These are phyloP conservation scores for Spathaspora passalidarum DNA, from an alignment of 805 yeast species.

Conservation along the genomic window DNA sequence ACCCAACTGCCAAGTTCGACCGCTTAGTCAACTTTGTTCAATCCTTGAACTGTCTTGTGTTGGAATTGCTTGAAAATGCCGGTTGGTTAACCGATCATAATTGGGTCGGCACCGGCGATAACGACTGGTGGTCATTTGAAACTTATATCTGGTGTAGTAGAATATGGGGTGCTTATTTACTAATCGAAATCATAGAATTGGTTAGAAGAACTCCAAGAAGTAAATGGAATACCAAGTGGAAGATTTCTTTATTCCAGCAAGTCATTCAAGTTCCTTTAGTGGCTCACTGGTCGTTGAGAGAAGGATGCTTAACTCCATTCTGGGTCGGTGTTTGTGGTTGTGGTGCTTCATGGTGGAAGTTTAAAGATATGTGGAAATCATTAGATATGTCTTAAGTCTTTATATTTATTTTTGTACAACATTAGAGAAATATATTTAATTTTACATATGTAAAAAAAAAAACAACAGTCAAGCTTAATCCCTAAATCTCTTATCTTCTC, in stretches of 20 bases:
- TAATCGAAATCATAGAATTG: slow-evolving; percentile 38
- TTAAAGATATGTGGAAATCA: slow-evolving; percentile 34
- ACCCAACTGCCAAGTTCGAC: slow-evolving; percentile 24
- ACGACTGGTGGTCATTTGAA: slow-evolving; percentile 39
- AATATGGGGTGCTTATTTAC: slow-evolving; percentile 42
- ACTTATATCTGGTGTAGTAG: slow-evolving; percentile 44
- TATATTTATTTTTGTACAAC: not conserved
- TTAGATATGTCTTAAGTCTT: slow-evolving; percentile 21
- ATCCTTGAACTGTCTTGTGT: slow-evolving; percentile 37
- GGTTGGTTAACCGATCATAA: slow-evolving; percentile 47
- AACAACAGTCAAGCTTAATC: slow-evolving; percentile 13
- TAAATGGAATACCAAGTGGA: slow-evolving; percentile 36
- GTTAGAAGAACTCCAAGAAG: slow-evolving; percentile 38
- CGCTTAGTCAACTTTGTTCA: slow-evolving; percentile 36
- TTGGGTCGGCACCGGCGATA: slow-evolving; percentile 42
- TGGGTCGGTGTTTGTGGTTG: slow-evolving; percentile 48
- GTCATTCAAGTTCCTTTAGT: slow-evolving; percentile 41
- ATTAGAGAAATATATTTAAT: slow-evolving; percentile 2
- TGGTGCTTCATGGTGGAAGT: slow-evolving; percentile 44
- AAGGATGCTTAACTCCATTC: slow-evolving; percentile 44
- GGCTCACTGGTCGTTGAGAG: slow-evolving; percentile 42
- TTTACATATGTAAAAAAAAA: not conserved
- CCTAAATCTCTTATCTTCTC: slow-evolving; percentile 38
- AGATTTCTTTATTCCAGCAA: slow-evolving; percentile 33
- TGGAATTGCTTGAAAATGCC: slow-evolving; percentile 40